Evolutionary conservation across 805 yeast genomes (phyloP).

Genomic region (Novakomyces olei): DNA sequence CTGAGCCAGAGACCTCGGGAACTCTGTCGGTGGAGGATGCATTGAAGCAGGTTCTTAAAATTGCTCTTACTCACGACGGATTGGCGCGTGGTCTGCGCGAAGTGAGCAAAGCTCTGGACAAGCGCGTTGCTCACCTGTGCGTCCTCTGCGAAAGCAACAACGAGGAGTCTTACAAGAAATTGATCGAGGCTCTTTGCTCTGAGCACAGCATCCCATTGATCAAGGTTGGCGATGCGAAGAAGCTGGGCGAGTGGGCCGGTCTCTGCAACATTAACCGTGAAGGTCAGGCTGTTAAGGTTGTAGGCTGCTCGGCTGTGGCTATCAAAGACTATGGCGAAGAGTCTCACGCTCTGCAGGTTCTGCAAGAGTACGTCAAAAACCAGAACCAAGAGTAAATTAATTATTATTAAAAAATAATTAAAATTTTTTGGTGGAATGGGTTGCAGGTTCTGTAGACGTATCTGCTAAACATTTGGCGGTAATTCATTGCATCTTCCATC

Average conservation of each 20-base stretch:
- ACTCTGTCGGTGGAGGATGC: slow-evolving; percentile 95
- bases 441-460: too few relatives aligned
- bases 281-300: slow-evolving; percentile 99
- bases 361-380: slow-evolving; percentile 82
- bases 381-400: too few relatives aligned
- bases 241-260: slow-evolving; percentile 99
- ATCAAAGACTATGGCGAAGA: slow-evolving; percentile 99
- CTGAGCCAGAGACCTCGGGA: slow-evolving; percentile 63
- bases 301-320: slow-evolving; percentile 98
- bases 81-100: slow-evolving; percentile 99
- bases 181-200: slow-evolving; percentile 98
- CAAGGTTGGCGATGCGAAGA: slow-evolving; percentile 98
- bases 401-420: too few relatives aligned
- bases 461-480: too few relatives aligned
- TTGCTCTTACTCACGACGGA: slow-evolving; percentile 96
- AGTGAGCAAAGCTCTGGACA: slow-evolving; percentile 94
- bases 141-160: slow-evolving; percentile 96
- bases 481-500: too few relatives aligned
- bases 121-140: slow-evolving; percentile 89
- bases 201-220: slow-evolving; percentile 91
- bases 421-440: too few relatives aligned
- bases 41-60: slow-evolving; percentile 91
- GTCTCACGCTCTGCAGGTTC: slow-evolving; percentile 88
- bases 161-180: slow-evolving; percentile 87
- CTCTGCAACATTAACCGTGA: slow-evolving; percentile 95